Conservation (phyloP, 2,329 filamentous ascomycete species). For the Fusarium poae region DNA sequence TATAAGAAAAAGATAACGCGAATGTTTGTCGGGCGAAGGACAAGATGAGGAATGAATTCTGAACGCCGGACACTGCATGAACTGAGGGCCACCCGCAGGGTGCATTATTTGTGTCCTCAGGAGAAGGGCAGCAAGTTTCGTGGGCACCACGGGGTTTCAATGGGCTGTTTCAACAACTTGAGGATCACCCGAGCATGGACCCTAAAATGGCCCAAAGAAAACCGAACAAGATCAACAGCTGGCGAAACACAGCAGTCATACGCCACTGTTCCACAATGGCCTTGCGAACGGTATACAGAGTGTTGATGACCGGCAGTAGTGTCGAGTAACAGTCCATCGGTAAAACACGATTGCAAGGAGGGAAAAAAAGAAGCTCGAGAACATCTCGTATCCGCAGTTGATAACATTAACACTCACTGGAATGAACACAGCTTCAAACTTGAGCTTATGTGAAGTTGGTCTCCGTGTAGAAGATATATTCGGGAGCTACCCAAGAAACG, state of each 20-base stretch:
- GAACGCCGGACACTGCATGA: not conserved
- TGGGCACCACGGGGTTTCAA: slow-evolving; percentile 22
- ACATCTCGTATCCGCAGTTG: slow-evolving; percentile 8
- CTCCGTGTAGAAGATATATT: slow-evolving; percentile 21
- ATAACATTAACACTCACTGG: slow-evolving; percentile 31
- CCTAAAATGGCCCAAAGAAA: slow-evolving; percentile 24
- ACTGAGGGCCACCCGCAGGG: slow-evolving; percentile 4
- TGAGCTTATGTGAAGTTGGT: slow-evolving; percentile 4
- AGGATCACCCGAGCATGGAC: slow-evolving; percentile 28
- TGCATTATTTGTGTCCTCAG: slow-evolving; percentile 13
- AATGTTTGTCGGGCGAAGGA: not conserved
- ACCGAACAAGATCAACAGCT: slow-evolving; percentile 16
- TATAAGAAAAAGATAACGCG: slow-evolving; percentile 11
- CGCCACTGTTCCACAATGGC: slow-evolving; percentile 10
- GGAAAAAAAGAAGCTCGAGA: slow-evolving; percentile 15
- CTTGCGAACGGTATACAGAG: slow-evolving; percentile 11
- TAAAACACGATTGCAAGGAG: slow-evolving; percentile 12
- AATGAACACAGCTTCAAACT: slow-evolving; percentile 9
- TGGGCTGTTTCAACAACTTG: slow-evolving; percentile 31
- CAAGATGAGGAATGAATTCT: not conserved
- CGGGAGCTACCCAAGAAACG: slow-evolving; percentile 17
- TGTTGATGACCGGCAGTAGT: slow-evolving; percentile 9
- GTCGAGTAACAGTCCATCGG: slow-evolving; percentile 2
- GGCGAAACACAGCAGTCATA: slow-evolving; percentile 14
- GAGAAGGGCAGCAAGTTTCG: slow-evolving; percentile 31